Conservation (phyloP, 352 stramenopile genomes). For the Halophytophthora batemanensis region DNA sequence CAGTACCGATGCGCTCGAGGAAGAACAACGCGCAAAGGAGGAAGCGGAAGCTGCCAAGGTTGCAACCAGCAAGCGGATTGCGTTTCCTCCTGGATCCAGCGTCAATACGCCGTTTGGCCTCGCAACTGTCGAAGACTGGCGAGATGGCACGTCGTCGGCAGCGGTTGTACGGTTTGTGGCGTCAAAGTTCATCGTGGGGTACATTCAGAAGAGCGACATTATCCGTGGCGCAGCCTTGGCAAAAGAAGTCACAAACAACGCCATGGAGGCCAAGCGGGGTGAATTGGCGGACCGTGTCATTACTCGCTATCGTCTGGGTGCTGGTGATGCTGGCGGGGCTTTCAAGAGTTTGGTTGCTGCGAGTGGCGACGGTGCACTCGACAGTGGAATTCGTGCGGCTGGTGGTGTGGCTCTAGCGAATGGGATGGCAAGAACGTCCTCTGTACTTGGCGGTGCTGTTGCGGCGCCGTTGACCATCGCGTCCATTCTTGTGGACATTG, state of each 20-base stretch:
- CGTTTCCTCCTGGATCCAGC: conserved; percentile 53
- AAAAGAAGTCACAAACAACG: conserved; percentile 28
- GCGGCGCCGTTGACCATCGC: conserved; percentile 76
- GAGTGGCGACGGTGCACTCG: conserved; percentile 71
- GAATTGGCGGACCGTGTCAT: conserved; percentile 64
- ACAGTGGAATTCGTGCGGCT: conserved; percentile 77
- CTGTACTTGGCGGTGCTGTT: conserved; percentile 50
- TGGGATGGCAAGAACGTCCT: conserved; percentile 63
- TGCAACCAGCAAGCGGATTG: conserved; percentile 3
- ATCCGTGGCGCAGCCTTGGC: conserved; percentile 50
- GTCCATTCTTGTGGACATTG: conserved; percentile 84
- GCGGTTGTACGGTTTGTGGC: conserved; percentile 44
- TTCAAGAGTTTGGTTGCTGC: conserved; percentile 57
- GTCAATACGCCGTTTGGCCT: conserved; percentile 71
- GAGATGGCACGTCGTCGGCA: conserved; percentile 24
- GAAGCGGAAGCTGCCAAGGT: conserved; percentile 4
- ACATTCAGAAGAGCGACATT: conserved; percentile 67
- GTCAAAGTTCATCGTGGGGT: conserved; percentile 38
- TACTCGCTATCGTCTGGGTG: conserved; percentile 44
- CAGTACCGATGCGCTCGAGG: conserved; percentile 10
- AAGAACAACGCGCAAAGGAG: conserved; percentile 17
- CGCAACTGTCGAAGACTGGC: conserved; percentile 52
- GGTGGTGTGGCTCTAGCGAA: conserved; percentile 75
- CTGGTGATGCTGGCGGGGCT: conserved; percentile 19
- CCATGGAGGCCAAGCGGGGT: conserved; percentile 54